Conservation (phyloP, 2,329 filamentous ascomycete genomes). For the Bipolaris gigantea region DNA sequence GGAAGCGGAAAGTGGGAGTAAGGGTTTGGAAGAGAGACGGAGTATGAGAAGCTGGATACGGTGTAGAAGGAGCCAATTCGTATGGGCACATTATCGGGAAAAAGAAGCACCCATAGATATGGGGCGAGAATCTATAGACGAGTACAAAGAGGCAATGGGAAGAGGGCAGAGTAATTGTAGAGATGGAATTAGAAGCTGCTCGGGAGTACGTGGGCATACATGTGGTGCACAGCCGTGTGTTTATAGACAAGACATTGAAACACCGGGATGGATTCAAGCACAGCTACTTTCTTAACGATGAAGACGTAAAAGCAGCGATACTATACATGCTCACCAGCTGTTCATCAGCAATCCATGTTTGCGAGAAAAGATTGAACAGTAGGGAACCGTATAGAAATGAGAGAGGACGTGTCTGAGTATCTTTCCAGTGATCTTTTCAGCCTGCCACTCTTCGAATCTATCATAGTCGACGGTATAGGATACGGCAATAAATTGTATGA, state of each 20-base stretch:
- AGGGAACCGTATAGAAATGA: slow-evolving; percentile 15
- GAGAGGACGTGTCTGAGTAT: slow-evolving; percentile 16
- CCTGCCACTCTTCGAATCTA: slow-evolving; percentile 7
- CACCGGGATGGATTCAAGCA: slow-evolving; percentile 11
- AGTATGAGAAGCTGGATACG: neutral
- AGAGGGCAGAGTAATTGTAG: neutral
- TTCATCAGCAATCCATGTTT: slow-evolving; percentile 22
- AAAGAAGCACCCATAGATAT: neutral
- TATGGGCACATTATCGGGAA: neutral
- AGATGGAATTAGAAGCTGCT: neutral
- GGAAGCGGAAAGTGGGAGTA: slow-evolving; percentile 26
- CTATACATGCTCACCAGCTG: slow-evolving; percentile 25
- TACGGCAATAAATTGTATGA: slow-evolving; percentile 17
- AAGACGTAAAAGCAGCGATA: slow-evolving; percentile 18
- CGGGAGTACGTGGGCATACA: neutral
- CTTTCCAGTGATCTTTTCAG: slow-evolving; percentile 12
- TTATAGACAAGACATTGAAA: neutral
- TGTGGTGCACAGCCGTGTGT: neutral
- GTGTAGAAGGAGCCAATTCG: neutral
- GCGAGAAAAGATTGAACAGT: slow-evolving; percentile 18
- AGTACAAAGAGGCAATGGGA: neutral
- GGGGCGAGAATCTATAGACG: neutral
- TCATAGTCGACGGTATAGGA: slow-evolving; percentile 21
- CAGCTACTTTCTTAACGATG: slow-evolving; percentile 19
- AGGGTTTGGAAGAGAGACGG: neutral